Conservation (phyloP, 495 filamentous ascomycete genomes). For the Podospora pseudoanserina region DNA sequence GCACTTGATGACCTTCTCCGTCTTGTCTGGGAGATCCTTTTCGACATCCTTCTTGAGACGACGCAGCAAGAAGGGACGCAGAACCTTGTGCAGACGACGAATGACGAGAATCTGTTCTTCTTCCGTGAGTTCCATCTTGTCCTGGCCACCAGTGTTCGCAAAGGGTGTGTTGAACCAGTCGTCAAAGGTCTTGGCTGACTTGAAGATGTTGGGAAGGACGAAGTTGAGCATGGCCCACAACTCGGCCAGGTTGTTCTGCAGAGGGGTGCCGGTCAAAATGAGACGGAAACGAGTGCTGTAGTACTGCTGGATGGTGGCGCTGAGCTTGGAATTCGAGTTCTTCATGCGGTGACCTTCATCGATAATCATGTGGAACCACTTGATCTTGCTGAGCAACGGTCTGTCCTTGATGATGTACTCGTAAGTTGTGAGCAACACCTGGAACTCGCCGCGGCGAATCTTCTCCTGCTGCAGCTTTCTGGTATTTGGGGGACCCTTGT, state of each 20-base stretch:
- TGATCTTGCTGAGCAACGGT: slow-evolving; percentile 89
- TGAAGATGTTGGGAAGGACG: slow-evolving; percentile 97
- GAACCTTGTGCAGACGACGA: slow-evolving; percentile 95
- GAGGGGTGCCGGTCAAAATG: slow-evolving; percentile 93
- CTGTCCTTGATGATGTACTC: slow-evolving; percentile 99
- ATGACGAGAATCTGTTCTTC: slow-evolving; percentile 99
- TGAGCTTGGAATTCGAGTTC: slow-evolving; percentile 95
- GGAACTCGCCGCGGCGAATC: slow-evolving; percentile 91
- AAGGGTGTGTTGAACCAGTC: slow-evolving; percentile 99
- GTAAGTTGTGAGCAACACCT: slow-evolving; percentile 94
- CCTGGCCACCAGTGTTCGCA: slow-evolving; percentile 94
- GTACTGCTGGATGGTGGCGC: slow-evolving; percentile 88
- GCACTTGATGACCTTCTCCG: slow-evolving; percentile 98
- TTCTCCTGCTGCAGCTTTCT: slow-evolving; percentile 90
- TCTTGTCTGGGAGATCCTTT: slow-evolving; percentile 97
- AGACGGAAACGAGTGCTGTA: slow-evolving; percentile 92
- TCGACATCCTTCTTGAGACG: slow-evolving; percentile 99
- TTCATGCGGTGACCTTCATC: slow-evolving; percentile 99
- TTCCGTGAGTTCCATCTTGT: slow-evolving; percentile 98
- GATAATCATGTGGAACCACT: slow-evolving; percentile 99
- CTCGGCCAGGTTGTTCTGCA: slow-evolving; percentile 96
- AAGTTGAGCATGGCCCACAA: slow-evolving; percentile 98
- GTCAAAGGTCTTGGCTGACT: slow-evolving; percentile 97
- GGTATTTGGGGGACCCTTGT: slow-evolving; percentile 88
- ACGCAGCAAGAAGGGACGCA: slow-evolving; percentile 93